Base-by-base conservation (phyloP, 2,329 filamentous ascomycete genomes). In the Diaporthe sp. region DNA sequence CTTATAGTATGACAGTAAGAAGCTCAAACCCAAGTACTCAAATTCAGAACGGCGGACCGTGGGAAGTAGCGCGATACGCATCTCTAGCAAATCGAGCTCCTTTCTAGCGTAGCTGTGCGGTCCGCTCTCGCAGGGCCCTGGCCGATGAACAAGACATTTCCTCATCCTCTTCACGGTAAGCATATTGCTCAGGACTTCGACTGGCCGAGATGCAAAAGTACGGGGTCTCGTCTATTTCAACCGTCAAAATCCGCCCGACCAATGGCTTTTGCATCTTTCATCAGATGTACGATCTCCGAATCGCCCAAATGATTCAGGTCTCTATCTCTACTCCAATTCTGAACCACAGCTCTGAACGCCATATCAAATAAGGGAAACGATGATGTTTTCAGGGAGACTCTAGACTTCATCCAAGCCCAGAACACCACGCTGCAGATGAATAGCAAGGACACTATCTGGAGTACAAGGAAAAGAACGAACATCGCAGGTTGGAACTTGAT, bases 251-350 rank as follows among this genome's bases (percentile, higher is more conserved):
- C n/a, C n/a, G n/a, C n/a, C 8, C 15, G 58, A 1, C 25, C n/a
- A 44, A 63, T 2, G n/a, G n/a, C n/a, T 30, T 3, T 44, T 2
- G 39, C 25, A 13, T 44, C 17, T n/a, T 3, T 63, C 59, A 44
- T 47, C 25, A 44, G 17, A 0, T 47, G 37, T 1, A 47, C 39
- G 32, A 63, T 63, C n/a, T 47, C 59, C 2, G 25, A 63, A 5
- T 63, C 39, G 4, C 9, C 2, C 25, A 63, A 7, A 22, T 44
- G 0, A 3, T 3, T 6, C 15, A 61, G 2, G 4, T 22, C 10
- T 4, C 15, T 32, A 0, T n/a, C 0, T 3, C 3, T 8, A 22
- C 32, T 1, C 1, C 4, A 7, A 13, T 19, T 63, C 15, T 47
- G 59, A 1, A 63, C 25, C 1, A 22, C 2, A 0, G 37, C 59